Conservation (phyloP, 441 rosid genomes). For the Pelargonium fulgidum region DNA sequence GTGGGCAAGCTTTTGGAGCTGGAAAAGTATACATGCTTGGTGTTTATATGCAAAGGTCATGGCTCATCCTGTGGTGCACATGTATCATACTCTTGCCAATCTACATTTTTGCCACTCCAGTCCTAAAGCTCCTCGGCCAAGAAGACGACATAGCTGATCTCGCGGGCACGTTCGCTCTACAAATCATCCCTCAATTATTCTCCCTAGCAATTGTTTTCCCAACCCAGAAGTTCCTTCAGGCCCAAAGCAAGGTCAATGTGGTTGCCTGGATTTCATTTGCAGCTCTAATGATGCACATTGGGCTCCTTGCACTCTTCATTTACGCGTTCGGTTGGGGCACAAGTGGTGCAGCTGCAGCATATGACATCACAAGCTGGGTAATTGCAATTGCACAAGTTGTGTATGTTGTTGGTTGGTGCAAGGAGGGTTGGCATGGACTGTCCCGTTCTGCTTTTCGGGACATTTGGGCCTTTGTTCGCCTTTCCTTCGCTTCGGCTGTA, state of each 20-base stretch:
- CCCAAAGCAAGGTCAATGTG: constrained; percentile 60
- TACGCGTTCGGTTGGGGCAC: constrained; percentile 41
- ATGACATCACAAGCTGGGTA: constrained; percentile 43
- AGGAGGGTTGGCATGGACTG: constrained; percentile 62
- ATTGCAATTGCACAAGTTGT: constrained; percentile 37
- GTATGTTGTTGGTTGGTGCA: constrained; percentile 49
- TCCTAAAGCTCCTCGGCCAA: constrained; percentile 53
- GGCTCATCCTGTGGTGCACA: constrained; percentile 45
- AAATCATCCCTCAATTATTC: constrained; percentile 56
- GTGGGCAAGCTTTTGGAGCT: constrained; percentile 84
- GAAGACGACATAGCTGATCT: constrained; percentile 41
- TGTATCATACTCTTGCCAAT: constrained; percentile 41
- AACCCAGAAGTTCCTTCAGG: constrained; percentile 70
- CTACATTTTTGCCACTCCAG: constrained; percentile 59
- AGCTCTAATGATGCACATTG: constrained; percentile 38
- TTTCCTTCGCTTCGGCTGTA: constrained; percentile 79
- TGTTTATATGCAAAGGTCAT: constrained; percentile 72
- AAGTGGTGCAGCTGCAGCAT: constrained; percentile 75
- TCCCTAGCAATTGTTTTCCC: constrained; percentile 58
- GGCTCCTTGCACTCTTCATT: constrained; percentile 44
- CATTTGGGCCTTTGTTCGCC: constrained; percentile 65
- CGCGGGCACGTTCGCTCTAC: constrained; percentile 51
- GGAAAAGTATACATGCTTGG: constrained; percentile 73
- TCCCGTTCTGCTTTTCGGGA: constrained; percentile 56
- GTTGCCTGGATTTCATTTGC: constrained; percentile 53